A percentile compares a stretch with the other conserved stretches of the same genome.
Conservation (phyloP, 208 protist species). For the Angomonas deanei region DNA sequence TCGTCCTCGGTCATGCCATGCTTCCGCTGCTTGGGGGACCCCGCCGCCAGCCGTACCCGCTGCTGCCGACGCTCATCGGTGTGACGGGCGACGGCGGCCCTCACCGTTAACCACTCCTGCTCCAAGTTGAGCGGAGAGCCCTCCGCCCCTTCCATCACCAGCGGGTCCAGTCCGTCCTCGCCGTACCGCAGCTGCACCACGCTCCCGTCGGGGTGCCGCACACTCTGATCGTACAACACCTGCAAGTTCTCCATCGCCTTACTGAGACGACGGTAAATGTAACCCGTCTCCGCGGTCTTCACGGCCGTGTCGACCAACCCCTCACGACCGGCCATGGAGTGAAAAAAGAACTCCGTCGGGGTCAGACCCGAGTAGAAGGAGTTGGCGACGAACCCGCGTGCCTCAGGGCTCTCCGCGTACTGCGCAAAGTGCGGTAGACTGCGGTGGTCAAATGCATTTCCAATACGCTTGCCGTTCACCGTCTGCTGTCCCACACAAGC, state of each 20-base stretch:
- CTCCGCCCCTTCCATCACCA: constrained; percentile 93
- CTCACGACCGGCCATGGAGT: constrained; percentile 98
- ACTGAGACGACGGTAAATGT: constrained; percentile 99
- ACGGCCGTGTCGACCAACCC: constrained; percentile 99
- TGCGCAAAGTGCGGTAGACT: constrained; percentile 98
- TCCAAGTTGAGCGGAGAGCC: constrained; percentile 75
- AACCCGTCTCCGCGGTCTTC: constrained; percentile 99
- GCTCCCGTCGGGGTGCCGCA: constrained; percentile 90
- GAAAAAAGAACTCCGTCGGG: constrained; percentile 99
- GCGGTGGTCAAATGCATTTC: constrained; percentile 96
- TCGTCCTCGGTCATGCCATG: background rate
- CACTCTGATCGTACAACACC: constrained; percentile 98
- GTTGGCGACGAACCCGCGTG: constrained; percentile 98
- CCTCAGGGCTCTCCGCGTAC: constrained; percentile 74
- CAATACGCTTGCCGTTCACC: constrained; percentile 96
- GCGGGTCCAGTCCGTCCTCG: constrained; percentile 98
- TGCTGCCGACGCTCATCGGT: constrained; percentile 2
- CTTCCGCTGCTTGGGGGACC: background rate
- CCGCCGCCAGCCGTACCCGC: background rate
- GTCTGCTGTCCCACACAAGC: constrained; percentile 99
- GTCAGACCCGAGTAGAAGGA: constrained; percentile 98
- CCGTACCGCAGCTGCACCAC: constrained; percentile 98
- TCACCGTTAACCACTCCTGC: constrained; percentile 71
- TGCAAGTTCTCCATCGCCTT: constrained; percentile 98
- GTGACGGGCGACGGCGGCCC: constrained; percentile 51